phyloP scores from a whole-genome alignment of 108 stramenopile genomes.

The Cyclostephanos tholiformis region DNA sequence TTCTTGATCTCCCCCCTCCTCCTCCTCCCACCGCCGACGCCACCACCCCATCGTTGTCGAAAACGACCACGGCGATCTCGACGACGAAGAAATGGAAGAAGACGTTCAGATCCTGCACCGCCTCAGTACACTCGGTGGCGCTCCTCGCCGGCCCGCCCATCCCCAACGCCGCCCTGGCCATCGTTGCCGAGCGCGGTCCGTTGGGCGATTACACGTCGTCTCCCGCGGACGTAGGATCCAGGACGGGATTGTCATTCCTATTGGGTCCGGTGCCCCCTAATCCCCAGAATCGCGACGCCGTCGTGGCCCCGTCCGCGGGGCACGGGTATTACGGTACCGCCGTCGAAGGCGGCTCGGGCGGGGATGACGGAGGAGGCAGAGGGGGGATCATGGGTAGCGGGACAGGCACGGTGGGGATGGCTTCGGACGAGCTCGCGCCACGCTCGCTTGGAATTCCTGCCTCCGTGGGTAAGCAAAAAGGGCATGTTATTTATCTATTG shows the following conservation, averaged over 20 bases:
- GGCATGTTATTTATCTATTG: too few species aligned
- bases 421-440: conserved; percentile 17
- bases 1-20: background rate
- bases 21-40: conserved; percentile 7
- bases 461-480: too few species aligned
- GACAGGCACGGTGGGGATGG: background rate
- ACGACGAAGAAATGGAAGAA: conserved; percentile 13
- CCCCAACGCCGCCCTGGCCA: conserved; percentile 29
- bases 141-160: conserved; percentile 35
- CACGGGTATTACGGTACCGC: conserved; percentile 71
- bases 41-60: background rate
- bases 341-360: conserved; percentile 50
- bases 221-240: conserved; percentile 1
- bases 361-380: conserved; percentile 12
- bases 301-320: conserved; percentile 65
- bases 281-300: conserved; percentile 59
- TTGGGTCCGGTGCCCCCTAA: conserved; percentile 56
- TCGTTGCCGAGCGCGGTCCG: conserved; percentile 58
- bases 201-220: conserved; percentile 28
- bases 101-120: conserved; percentile 15
- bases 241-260: conserved; percentile 54
- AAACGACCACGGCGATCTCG: conserved; percentile 18
- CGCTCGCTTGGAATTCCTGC: conserved; percentile 46
- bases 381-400: conserved; percentile 28
- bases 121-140: conserved; percentile 46